phyloP scores from a whole-genome alignment of 1,139 yeast genomes.

The Arxiozyma bovina region DNA sequence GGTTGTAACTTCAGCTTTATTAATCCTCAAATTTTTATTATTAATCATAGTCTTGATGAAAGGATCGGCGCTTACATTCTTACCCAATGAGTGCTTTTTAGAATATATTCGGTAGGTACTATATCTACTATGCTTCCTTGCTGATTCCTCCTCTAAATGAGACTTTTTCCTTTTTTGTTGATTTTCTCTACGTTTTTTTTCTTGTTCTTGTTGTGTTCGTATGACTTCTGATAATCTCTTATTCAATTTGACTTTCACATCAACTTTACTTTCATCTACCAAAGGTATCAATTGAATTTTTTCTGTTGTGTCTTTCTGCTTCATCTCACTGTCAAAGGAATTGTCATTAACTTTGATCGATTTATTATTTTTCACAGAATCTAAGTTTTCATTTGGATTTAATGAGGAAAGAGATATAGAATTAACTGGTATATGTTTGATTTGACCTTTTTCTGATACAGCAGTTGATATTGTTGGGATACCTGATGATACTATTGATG shows the following conservation, averaged over 20 bases:
- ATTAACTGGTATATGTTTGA: background rate
- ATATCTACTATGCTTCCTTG: slow-evolving; percentile 18
- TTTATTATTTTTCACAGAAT: background rate
- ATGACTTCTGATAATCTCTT: slow-evolving; percentile 29
- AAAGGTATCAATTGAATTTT: slow-evolving; percentile 25
- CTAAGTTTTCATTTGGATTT: background rate
- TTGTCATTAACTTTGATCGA: background rate
- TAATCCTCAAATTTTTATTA: background rate
- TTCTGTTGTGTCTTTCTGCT: slow-evolving; percentile 11
- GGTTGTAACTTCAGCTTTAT: background rate
- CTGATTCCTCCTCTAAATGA: slow-evolving; percentile 21
- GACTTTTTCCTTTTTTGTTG: slow-evolving; percentile 23
- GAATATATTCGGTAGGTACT: slow-evolving; percentile 11
- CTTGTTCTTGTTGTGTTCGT: slow-evolving; percentile 28
- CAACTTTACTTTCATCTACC: slow-evolving; percentile 21
- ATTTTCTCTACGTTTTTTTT: slow-evolving; percentile 17
- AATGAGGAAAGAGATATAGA: background rate
- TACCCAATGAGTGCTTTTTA: background rate
- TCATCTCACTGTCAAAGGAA: background rate
- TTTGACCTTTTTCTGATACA: background rate
- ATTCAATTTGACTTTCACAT: slow-evolving; percentile 24
- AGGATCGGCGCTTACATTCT: background rate
- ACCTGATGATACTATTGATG: background rate
- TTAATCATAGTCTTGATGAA: background rate
- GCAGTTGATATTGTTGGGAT: background rate